Evolutionary conservation across 2,329 filamentous ascomycete genomes (phyloP).

Genomic region (Paramyrothecium roridum): DNA sequence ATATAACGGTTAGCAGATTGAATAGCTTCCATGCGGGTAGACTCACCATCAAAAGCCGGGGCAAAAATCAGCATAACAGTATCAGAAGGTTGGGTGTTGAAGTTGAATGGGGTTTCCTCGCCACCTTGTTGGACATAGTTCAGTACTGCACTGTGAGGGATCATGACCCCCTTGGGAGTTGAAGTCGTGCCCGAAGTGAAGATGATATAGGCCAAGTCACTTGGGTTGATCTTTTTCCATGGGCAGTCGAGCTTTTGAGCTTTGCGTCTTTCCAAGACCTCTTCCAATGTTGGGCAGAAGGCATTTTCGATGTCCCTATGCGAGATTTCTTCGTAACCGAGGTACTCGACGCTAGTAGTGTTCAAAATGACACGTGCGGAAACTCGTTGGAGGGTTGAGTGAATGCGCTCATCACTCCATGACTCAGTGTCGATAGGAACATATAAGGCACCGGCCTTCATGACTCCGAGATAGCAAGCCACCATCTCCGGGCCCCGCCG

Average conservation of each 20-base stretch:
- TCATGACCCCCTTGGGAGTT: constrained; percentile 38
- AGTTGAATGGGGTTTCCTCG: background rate
- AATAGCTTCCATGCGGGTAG: constrained; percentile 8
- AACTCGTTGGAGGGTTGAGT: too few species aligned
- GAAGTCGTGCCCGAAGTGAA: constrained; percentile 35
- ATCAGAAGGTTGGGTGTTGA: constrained; percentile 3
- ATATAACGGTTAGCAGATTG: too few species aligned
- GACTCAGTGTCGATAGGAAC: constrained; percentile 5
- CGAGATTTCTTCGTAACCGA: too few species aligned
- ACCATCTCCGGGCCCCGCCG: constrained; percentile 4
- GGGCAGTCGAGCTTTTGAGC: background rate
- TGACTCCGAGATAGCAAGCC: constrained; percentile 1
- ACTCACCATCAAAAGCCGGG: constrained; percentile 21
- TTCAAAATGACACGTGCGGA: too few species aligned
- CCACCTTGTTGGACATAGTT: too few species aligned
- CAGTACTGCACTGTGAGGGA: background rate
- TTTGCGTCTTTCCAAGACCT: constrained; percentile 42
- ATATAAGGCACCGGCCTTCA: background rate
- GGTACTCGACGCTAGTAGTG: too few species aligned
- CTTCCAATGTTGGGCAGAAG: too few species aligned
- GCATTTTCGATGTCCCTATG: too few species aligned
- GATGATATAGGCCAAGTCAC: constrained; percentile 5
- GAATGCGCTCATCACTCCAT: constrained; percentile 5
- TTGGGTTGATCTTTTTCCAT: too few species aligned
- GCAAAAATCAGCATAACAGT: constrained; percentile 17